Evolutionary conservation across 495 filamentous ascomycete genomes (phyloP), one percentile per base, ranked within the genome.

Genomic region (Neurospora pannonica): DNA sequence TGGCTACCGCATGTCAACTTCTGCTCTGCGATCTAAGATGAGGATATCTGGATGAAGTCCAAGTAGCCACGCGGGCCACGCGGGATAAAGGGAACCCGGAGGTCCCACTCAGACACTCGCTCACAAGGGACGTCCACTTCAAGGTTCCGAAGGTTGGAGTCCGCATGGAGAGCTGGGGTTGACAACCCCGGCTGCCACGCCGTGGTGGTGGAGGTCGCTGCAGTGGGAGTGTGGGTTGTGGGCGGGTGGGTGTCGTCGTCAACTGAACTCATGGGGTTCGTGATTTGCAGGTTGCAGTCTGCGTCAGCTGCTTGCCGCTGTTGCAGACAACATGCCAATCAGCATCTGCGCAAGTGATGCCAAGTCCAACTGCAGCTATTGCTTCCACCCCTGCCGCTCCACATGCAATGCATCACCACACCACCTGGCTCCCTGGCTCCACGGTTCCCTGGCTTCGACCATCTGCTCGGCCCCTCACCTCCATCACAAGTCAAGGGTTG

Each of bases 231-330:
- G 48, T 28, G 48, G 48, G 21, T 28, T 31, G 21, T 60, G 48
- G 21, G 31, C 43, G 19, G 19, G 39, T 40, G 19, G 71, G 42
- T 76, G 74, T 76, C 72, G 74, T 76, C 72, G 74, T 74, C 76
- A 76, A 76, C 71, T 74, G 46, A 24, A 54, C 46, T 54, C 73
- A 75, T 78, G 76, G 46, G 46, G 72, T 78, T 73, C 62, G 75
- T 78, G 77, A 78, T 78, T 77, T 78, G 77, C 77, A 78, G 75
- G 75, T 74, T 48, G 69, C 54, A 73, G 77, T 77, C 77, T 76
- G 81, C 77, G 77, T 79, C 76, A 78, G 77, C 77, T 77, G 74
- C 72, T 77, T 78, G 74, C 74, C 75, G 74, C 77, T 42, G 71
- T 76, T 75, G 75, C 78, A 78, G 70, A 60, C 43, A 67, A 42